A percentile compares a stretch with the other conserved stretches of the same genome.
phyloP scores from a whole-genome alignment of 1,284 basidiomycete species.

The Leccinum huronense region DNA sequence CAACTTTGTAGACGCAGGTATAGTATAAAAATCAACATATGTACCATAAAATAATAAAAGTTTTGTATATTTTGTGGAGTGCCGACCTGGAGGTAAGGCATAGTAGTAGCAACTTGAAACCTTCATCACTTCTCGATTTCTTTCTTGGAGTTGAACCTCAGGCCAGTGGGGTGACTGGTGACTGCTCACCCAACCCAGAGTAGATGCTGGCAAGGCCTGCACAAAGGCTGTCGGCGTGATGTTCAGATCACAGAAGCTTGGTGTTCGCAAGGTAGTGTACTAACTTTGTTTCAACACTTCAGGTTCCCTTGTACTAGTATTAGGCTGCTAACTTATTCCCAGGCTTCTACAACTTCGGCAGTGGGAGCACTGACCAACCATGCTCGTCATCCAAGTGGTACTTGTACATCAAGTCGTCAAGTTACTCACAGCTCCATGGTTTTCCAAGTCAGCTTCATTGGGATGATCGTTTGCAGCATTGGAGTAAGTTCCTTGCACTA shows the following conservation, averaged over 20 bases:
- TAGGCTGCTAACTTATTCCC: not conserved
- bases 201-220: not conserved
- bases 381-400: not conserved
- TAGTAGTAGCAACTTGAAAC: too few relatives aligned
- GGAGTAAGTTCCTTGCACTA: too few relatives aligned
- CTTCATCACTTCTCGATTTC: too few relatives aligned
- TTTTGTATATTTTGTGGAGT: too few relatives aligned
- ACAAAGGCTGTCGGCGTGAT: not conserved
- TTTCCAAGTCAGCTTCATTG: not conserved
- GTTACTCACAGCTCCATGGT: not conserved
- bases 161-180: not conserved
- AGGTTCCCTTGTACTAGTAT: not conserved
- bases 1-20: too few relatives aligned
- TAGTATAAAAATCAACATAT: too few relatives aligned
- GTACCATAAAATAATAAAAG: too few relatives aligned
- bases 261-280: not conserved
- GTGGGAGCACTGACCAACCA: not conserved
- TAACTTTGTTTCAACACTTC: not conserved
- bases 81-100: too few relatives aligned
- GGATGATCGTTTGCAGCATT: not conserved
- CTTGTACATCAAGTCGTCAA: not conserved
- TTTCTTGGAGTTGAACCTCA: too few relatives aligned
- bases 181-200: not conserved
- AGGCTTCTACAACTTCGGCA: not conserved
- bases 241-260: not conserved